These are phyloP conservation scores for Thermochaetoides thermophila DNA, from an alignment of 495 filamentous ascomycete species.

Conservation along the genomic window DNA sequence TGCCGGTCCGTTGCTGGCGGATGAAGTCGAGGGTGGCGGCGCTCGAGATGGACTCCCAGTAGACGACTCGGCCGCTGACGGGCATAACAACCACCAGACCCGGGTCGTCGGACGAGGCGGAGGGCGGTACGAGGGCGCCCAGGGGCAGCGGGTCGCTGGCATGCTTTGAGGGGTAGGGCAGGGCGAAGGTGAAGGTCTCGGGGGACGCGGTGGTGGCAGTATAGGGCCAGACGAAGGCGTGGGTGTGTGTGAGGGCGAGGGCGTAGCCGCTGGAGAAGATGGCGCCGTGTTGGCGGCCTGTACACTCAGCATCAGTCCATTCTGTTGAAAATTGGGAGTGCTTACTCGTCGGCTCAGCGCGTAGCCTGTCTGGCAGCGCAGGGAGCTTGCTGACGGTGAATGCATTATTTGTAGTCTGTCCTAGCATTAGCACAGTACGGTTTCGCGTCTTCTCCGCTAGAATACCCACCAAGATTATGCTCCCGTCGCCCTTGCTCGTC, in stretches of 20 bases:
- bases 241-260: slow-evolving; percentile 58
- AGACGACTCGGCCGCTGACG: slow-evolving; percentile 66
- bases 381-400: slow-evolving; percentile 79
- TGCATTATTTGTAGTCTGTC: slow-evolving; percentile 76
- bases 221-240: slow-evolving; percentile 86
- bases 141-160: slow-evolving; percentile 54
- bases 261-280: slow-evolving; percentile 58
- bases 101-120: slow-evolving; percentile 56
- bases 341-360: slow-evolving; percentile 44
- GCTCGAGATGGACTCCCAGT: slow-evolving; percentile 87
- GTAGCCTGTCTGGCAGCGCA: slow-evolving; percentile 59
- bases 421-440: no score
- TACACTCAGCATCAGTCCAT: no score
- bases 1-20: slow-evolving; percentile 58
- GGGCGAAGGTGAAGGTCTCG: slow-evolving; percentile 58
- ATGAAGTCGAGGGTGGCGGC: slow-evolving; percentile 62
- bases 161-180: slow-evolving; percentile 57
- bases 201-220: slow-evolving; percentile 44
- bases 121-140: slow-evolving; percentile 61
- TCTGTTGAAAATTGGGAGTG: no score
- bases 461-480: slow-evolving; percentile 47
- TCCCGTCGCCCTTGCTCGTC: slow-evolving; percentile 42
- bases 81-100: slow-evolving; percentile 77
- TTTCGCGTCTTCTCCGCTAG: no score
- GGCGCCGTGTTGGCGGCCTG: slow-evolving; percentile 45